Evolutionary conservation across 1,139 yeast species (phyloP), one percentile per base, ranked within the genome.

Genomic region (Saccharomyces hybrid): DNA sequence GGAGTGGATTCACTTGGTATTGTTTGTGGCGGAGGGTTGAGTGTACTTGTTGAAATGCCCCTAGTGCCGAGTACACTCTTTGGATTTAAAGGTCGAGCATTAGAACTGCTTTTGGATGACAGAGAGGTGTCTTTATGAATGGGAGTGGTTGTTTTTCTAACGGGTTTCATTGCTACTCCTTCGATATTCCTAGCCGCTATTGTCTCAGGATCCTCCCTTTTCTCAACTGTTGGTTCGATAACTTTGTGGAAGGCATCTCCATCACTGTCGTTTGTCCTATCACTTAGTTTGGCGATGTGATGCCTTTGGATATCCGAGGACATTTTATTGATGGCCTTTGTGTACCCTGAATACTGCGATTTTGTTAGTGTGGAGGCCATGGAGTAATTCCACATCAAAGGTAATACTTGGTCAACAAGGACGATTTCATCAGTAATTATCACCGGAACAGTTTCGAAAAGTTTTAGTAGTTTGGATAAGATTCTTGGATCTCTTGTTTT

Each of bases 401-500:
- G 84, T n/a, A 81, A 62, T 5, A 79, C 68, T 42, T 75, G 72
- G 8, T 74, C 73, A 4, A 80, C 81, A 19, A 79, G 62, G 4
- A 63, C 53, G 8, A 51, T 56, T 14, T 72, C 73, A 32, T 73
- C 71, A 42, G 72, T 77, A 11, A 79, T 71, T 19, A 75, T 63
- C n/a, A 63, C 63, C 21, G 76, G 71, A 16, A 82, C 65, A 21
- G 74, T 71, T 27, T 72, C 71, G 64, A 83, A 85, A 19, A 87
- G 80, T 3, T 69, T 69, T 52, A 86, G 70, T 1, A 86, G 78
- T 28, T 79, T 77, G 62, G 75, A 71, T 46, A 88, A 79, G 31
- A 88, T 83, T 55, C 84, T 75, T 38, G 87, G 79, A 62, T 88
- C 95, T 57, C 95, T 76, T 27, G 95, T 85, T 68, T 88, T 88